These are phyloP conservation scores for Debaryomyces hansenii DNA, from an alignment of 805 yeast genomes.

Conservation along the genomic window DNA sequence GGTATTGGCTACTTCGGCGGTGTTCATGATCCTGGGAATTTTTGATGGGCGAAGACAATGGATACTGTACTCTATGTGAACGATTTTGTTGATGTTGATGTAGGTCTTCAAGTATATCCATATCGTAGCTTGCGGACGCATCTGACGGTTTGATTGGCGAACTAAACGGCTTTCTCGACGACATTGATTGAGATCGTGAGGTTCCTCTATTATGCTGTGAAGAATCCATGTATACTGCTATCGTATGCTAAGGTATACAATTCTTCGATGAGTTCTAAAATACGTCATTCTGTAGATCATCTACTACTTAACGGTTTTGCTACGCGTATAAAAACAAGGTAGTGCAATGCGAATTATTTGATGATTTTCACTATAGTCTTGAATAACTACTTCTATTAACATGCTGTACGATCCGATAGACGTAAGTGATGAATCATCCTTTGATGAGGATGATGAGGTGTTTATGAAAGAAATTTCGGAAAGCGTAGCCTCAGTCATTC, in stretches of 20 bases:
- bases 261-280: neutral
- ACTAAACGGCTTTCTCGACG: conserved; percentile 2
- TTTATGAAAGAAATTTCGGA: conserved; percentile 15
- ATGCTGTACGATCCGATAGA: no score
- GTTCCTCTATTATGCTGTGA: neutral
- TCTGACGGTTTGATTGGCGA: conserved; percentile 4
- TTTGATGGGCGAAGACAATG: conserved; percentile 14
- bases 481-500: conserved; percentile 5
- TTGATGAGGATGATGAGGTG: conserved; percentile 15
- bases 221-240: neutral
- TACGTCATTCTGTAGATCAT: neutral
- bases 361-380: neutral
- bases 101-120: conserved; percentile 14
- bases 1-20: conserved; percentile 1
- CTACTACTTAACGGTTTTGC: neutral
- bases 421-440: conserved; percentile 1
- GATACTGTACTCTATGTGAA: conserved; percentile 12
- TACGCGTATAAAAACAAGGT: neutral
- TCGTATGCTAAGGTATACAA: no score
- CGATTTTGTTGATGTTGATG: conserved; percentile 18
- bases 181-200: neutral
- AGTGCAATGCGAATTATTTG: conserved; percentile 1
- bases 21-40: neutral
- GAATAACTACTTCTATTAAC: no score
- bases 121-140: conserved; percentile 1